These are phyloP conservation scores for Ganoderma meredithae DNA, from an alignment of 1,284 basidiomycete genomes.

Conservation along the genomic window DNA sequence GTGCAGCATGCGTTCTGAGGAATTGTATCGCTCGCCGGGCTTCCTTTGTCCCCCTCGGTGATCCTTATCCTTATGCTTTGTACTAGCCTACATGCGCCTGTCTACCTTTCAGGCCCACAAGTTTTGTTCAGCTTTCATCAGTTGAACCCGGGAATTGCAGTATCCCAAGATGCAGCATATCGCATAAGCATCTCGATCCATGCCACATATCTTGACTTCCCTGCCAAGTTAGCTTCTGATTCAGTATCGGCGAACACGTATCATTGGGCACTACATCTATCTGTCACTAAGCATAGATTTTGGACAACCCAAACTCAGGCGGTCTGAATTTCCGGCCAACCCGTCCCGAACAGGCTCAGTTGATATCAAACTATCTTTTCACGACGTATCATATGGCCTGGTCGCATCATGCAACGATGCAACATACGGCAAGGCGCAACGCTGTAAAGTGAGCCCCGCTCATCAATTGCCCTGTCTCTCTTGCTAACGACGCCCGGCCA, in stretches of 20 bases:
- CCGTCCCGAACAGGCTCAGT: neutral
- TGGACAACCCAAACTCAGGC: neutral
- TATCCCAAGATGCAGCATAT: neutral
- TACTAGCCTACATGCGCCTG: neutral
- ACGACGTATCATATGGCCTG: neutral
- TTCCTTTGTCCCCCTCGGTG: neutral
- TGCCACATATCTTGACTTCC: neutral
- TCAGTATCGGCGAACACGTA: neutral
- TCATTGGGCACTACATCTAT: neutral
- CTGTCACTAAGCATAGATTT: neutral
- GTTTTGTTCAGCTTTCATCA: neutral
- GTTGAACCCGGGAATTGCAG: neutral
- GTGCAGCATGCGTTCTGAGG: slow-evolving; percentile 3
- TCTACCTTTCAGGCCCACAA: neutral
- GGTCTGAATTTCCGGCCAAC: neutral
- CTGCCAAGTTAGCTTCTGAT: neutral
- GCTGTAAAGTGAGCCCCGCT: neutral
- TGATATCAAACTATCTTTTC: neutral
- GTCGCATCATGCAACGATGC: neutral
- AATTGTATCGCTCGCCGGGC: neutral
- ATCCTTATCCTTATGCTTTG: neutral
- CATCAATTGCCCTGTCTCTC: neutral
- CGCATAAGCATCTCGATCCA: neutral
- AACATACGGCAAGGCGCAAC: neutral
- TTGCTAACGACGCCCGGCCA: neutral